Percentiles rank a stretch among this genome's conserved stretches.
Conservation (phyloP, 768 basidiomycete species). For the Naganishia kalamii region DNA sequence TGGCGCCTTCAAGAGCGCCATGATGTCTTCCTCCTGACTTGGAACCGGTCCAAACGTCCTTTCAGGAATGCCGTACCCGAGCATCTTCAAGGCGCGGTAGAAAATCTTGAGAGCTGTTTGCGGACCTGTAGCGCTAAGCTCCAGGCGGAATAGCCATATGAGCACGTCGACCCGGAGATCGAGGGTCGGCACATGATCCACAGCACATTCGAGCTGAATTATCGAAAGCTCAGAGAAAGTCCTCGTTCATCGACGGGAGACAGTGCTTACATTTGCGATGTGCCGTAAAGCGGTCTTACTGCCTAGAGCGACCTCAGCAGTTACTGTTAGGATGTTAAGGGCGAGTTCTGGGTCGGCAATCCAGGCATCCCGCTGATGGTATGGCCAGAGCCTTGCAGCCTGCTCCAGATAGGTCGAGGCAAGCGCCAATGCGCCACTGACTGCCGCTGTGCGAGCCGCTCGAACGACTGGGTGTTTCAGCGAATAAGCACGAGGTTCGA, state of each 20-base stretch:
- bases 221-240: background rate
- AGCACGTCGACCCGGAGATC: too few relatives aligned
- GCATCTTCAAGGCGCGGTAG: too few relatives aligned
- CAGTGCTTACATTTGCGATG: too few relatives aligned
- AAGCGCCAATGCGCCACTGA: conserved; percentile 9
- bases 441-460: conserved; percentile 11
- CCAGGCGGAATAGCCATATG: background rate
- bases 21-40: background rate
- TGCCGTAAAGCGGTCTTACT: background rate
- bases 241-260: background rate
- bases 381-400: background rate
- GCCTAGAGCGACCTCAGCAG: conserved; percentile 13
- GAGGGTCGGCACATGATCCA: too few relatives aligned
- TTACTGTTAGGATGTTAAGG: conserved; percentile 1
- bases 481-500: too few relatives aligned
- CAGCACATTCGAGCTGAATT: too few relatives aligned
- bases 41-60: background rate
- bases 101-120: too few relatives aligned
- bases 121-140: background rate
- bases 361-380: background rate
- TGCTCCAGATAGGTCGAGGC: background rate
- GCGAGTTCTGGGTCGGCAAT: conserved; percentile 3
- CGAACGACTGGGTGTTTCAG: background rate
- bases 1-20: background rate
- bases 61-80: background rate